phyloP scores from a whole-genome alignment of 176 grass and related monocot species.

The Musa schizocarpa region DNA sequence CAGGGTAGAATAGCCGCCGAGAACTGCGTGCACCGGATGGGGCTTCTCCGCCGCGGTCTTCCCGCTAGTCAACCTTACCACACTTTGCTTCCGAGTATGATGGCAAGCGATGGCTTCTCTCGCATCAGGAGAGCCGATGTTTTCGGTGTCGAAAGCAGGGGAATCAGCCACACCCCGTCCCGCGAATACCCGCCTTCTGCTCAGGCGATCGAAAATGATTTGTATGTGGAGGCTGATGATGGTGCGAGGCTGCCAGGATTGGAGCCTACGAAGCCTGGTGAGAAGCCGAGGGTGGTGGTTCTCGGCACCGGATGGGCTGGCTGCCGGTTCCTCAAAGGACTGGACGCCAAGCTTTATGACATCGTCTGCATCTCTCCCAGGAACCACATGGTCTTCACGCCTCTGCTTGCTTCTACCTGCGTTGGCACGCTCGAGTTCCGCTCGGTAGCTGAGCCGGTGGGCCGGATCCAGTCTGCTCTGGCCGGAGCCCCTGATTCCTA shows the following conservation, averaged over 20 bases:
- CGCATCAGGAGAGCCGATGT: constrained; percentile 23
- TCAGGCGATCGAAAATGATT: constrained; percentile 10
- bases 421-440: constrained; percentile 88
- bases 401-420: constrained; percentile 86
- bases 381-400: constrained; percentile 98
- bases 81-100: constrained; percentile 14
- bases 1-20: background rate
- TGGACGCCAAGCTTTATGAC: constrained; percentile 63
- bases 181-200: constrained; percentile 11
- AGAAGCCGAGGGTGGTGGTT: constrained; percentile 78
- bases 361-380: constrained; percentile 85
- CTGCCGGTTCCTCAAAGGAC: constrained; percentile 74
- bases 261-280: constrained; percentile 29
- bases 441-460: constrained; percentile 75
- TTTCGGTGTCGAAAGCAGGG: constrained; percentile 17
- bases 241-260: constrained; percentile 24
- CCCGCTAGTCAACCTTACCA: background rate
- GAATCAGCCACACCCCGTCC: constrained; percentile 31
- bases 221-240: constrained; percentile 17
- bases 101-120: background rate
- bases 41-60: background rate
- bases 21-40: background rate
- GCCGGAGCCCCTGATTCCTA: constrained; percentile 43
- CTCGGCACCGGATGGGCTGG: constrained; percentile 84
- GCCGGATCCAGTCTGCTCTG: constrained; percentile 70